A percentile compares a stretch with the other conserved stretches of the same genome.
Conservation (phyloP, 2,329 filamentous ascomycete genomes). For the Penicillium sp. region DNA sequence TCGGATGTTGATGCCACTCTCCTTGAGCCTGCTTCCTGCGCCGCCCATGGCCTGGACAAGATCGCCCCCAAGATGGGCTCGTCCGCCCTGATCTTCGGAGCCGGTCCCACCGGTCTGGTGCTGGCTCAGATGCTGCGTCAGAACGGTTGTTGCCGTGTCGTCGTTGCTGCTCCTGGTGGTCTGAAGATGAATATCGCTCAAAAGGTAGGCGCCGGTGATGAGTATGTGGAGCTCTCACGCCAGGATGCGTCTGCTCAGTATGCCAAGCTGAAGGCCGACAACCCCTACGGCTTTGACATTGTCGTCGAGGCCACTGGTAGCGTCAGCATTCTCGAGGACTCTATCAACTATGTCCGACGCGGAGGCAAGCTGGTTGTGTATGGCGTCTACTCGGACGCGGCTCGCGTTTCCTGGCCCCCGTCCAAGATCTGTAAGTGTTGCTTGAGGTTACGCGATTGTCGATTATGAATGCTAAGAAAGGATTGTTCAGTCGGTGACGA, state of each 20-base stretch:
- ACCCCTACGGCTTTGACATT: conserved; percentile 74
- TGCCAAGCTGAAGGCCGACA: conserved; percentile 61
- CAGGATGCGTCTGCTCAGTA: conserved; percentile 61
- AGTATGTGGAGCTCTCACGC: conserved; percentile 50
- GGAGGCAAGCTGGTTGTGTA: conserved; percentile 73
- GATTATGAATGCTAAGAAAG: no score
- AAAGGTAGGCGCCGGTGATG: conserved; percentile 49
- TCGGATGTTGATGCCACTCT: conserved; percentile 69
- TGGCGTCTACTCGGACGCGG: conserved; percentile 66
- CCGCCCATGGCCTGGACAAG: conserved; percentile 69
- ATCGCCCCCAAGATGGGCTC: conserved; percentile 66
- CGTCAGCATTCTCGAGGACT: conserved; percentile 67
- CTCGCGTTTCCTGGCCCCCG: conserved; percentile 68
- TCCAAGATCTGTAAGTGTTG: conserved; percentile 56
- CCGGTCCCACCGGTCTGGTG: conserved; percentile 68
- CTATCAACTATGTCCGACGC: conserved; percentile 70
- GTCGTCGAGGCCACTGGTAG: conserved; percentile 72
- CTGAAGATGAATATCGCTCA: conserved; percentile 70
- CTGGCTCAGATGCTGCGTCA: conserved; percentile 64
- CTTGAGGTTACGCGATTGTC: no score
- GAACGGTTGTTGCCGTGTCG: conserved; percentile 69
- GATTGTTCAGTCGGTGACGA: conserved; percentile 49
- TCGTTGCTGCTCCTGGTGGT: conserved; percentile 68
- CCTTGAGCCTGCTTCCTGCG: conserved; percentile 70
- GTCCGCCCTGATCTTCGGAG: conserved; percentile 68